Evolutionary conservation across 139 green algal species (phyloP), one percentile per base, ranked within the genome.

Genomic region (Coelastrella sp.): DNA sequence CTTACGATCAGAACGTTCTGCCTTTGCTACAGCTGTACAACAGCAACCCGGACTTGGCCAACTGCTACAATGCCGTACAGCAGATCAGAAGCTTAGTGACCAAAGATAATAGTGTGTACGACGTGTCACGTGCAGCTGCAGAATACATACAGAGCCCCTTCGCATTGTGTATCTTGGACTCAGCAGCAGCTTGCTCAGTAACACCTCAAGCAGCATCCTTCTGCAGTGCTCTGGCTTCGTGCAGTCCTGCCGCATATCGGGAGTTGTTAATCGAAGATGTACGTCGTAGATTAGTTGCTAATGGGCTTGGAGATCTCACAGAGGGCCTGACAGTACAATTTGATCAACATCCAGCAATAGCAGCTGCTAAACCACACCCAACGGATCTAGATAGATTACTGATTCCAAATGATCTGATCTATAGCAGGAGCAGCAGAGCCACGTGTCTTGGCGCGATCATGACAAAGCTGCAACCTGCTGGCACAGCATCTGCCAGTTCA

Each of bases 251-350:
- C 50, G 53, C 53, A 32, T 23, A 38, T 1, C 9, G 37, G 2
- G 75, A 82, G 75, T 34, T 82, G 7, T n/a, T 82, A 38, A 15
- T 27, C 21, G 75, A 82, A 17, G 75, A 82, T 13, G 37, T 82
- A 5, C 27, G 53, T 60, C 43, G 75, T 5, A 41, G 75, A 38
- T 23, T 38, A 30, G 8, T 82, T 2, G 75, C 75, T 13, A 82
- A 82, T 25, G 67, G 37, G 13, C 67, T 76, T 38, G 11, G 17
- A 15, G 7, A 76, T 21, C 9, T 50, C 15, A 51, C 37, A 2
- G 7, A 8, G 9, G 7, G 67, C 67, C 32, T 38, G 6, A 23
- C 15, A 23, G 4, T 67, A 11, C 50, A 50, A 50, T 57, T 81
- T 13, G 48, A 81, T 21, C 4, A 48, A 32, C 73, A 81, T 57